Base-by-base conservation (phyloP, 129 eudicot genomes). In the Logfia minima region DNA sequence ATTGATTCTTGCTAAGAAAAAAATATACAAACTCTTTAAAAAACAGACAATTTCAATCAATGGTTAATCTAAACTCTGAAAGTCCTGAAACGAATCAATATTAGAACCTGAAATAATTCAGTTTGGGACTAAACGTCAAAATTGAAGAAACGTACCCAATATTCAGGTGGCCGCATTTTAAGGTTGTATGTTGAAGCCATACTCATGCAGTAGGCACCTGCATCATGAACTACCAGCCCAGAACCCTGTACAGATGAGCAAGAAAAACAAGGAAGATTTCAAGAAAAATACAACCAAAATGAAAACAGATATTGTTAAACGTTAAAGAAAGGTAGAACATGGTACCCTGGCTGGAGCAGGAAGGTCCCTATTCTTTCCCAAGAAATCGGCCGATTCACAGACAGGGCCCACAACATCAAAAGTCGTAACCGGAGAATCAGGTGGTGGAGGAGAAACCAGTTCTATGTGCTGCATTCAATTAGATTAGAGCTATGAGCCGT, bases 161-260 rank as follows among this genome's bases (percentile, higher is more conserved):
- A 90, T 51, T 93, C 98, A 0, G 98, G 96, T 22, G 98, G 98
- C 29, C 97, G 97, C 98, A 90, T 93, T 87, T 93, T 90, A 72
- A 93, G 96, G 73, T 91, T 91, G 88, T 91, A 94, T 24, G 96
- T 94, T 56, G 97, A 91, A 43, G 97, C 97, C 98, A 94, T 94
- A 71, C 96, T 91, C 98, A 94, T 91, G 88, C 97, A 94, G 80
- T 94, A 94, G 74, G 98, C 97, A 81, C 97, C 97, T 11, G 99
- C 99, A 86, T 94, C 97, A 77, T 94, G 98, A 73, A 94, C 97
- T 45, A 94, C 97, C 81, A 94, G 84, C 68, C 97, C 96, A 28
- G 93, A 62, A 77, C 97, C 99, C 99, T 94, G 81, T 32, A 80
- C 35, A 66, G 6, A 9, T 7, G 10, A 70, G 48, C 72, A 21